Conservation (phyloP, 129 eudicot species). For the Pulicaria dysenterica region DNA sequence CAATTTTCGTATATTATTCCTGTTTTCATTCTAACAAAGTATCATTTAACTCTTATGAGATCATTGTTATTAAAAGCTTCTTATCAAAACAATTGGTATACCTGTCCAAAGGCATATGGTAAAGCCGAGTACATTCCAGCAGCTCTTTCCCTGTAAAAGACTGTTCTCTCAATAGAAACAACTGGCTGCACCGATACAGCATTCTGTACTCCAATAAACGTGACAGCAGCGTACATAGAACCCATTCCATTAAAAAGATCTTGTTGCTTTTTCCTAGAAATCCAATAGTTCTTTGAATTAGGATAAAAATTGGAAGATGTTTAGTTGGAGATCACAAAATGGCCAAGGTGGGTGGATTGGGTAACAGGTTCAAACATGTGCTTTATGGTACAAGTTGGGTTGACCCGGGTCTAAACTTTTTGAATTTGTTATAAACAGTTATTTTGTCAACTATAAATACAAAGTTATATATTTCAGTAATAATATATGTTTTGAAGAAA, state of each 20-base stretch:
- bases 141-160: slow-evolving; percentile 91
- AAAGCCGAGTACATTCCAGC: slow-evolving; percentile 95
- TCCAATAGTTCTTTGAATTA: not conserved
- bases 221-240: slow-evolving; percentile 81
- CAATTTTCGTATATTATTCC: no score
- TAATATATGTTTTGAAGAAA: not conserved
- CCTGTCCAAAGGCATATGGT: slow-evolving; percentile 88
- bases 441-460: not conserved
- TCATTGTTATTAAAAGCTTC: no score
- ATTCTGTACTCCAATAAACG: slow-evolving; percentile 74
- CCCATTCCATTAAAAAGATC: slow-evolving; percentile 85
- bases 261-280: slow-evolving; percentile 48
- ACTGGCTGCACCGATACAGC: slow-evolving; percentile 74
- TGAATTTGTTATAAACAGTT: not conserved
- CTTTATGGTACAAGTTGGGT: not conserved
- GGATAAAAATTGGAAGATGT: not conserved
- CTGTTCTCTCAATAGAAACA: slow-evolving; percentile 79
- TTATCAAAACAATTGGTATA: not conserved
- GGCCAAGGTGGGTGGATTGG: not conserved
- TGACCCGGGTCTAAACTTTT: not conserved
- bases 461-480: not conserved
- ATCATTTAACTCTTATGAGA: no score
- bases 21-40: no score
- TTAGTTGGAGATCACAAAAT: not conserved
- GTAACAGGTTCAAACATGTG: not conserved